A percentile compares a stretch with the other conserved stretches of the same genome.
These are phyloP conservation scores for Fusarium verrucosum DNA, from an alignment of 2,329 filamentous ascomycete genomes.

Conservation along the genomic window DNA sequence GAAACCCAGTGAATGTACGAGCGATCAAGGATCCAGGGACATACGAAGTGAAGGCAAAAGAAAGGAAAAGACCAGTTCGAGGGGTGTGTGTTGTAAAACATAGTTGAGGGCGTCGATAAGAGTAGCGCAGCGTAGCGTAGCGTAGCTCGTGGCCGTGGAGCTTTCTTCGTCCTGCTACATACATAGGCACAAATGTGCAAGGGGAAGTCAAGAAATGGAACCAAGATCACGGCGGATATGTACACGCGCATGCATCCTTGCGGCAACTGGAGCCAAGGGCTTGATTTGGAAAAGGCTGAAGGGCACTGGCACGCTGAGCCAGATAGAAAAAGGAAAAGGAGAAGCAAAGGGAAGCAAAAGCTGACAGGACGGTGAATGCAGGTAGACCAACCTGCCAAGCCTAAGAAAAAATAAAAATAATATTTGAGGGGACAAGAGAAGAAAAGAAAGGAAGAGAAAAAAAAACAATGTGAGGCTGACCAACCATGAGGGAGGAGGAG, in stretches of 20 bases:
- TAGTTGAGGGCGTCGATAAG: slow-evolving; percentile 22
- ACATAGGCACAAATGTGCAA: slow-evolving; percentile 30
- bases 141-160: slow-evolving; percentile 33
- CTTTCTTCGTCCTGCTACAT: slow-evolving; percentile 3
- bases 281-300: slow-evolving; percentile 43
- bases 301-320: slow-evolving; percentile 24
- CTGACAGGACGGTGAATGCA: slow-evolving; percentile 13
- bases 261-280: slow-evolving; percentile 19
- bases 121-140: slow-evolving; percentile 18
- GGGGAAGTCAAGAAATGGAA: slow-evolving; percentile 30
- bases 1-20: slow-evolving; percentile 11
- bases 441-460: neutral
- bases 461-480: slow-evolving; percentile 42
- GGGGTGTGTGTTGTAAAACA: slow-evolving; percentile 18
- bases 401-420: slow-evolving; percentile 1
- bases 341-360: slow-evolving; percentile 19
- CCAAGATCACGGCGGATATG: slow-evolving; percentile 26
- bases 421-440: slow-evolving; percentile 32
- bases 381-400: neutral
- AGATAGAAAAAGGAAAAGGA: slow-evolving; percentile 11
- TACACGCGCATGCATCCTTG: slow-evolving; percentile 36
- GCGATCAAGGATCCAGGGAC: slow-evolving; percentile 7
- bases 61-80: neutral
- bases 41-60: neutral
- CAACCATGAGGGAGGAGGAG: slow-evolving; percentile 14